These are phyloP conservation scores for Candida odintsovae DNA, from an alignment of 805 yeast genomes.

Conservation along the genomic window DNA sequence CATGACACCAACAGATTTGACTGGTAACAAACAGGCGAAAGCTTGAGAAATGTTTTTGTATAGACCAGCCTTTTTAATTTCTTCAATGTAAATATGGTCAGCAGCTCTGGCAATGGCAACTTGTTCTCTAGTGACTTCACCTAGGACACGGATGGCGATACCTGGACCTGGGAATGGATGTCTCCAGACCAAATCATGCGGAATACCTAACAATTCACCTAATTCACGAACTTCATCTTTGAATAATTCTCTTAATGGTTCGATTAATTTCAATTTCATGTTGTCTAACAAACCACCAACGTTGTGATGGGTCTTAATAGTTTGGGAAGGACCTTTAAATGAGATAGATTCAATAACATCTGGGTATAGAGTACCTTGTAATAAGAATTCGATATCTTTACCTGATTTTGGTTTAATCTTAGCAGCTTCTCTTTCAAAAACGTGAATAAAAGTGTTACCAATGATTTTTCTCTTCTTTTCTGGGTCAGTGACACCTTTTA, in stretches of 20 bases:
- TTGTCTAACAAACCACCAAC: slow-evolving; percentile 97
- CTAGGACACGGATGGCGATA: slow-evolving; percentile 95
- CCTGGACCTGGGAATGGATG: slow-evolving; percentile 99
- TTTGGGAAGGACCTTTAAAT: slow-evolving; percentile 99
- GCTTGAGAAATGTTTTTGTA: slow-evolving; percentile 95
- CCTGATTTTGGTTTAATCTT: slow-evolving; percentile 85
- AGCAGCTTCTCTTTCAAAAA: slow-evolving; percentile 94
- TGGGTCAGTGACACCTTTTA: slow-evolving; percentile 95
- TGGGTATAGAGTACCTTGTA: slow-evolving; percentile 97
- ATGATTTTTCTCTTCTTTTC: slow-evolving; percentile 98
- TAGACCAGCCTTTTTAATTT: slow-evolving; percentile 88
- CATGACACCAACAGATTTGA: slow-evolving; percentile 98
- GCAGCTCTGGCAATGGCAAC: slow-evolving; percentile 97
- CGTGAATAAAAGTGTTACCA: slow-evolving; percentile 96
- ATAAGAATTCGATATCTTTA: slow-evolving; percentile 82
- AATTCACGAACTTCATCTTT: slow-evolving; percentile 97
- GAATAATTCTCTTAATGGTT: slow-evolving; percentile 97
- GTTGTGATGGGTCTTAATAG: slow-evolving; percentile 98
- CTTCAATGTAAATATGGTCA: slow-evolving; percentile 92
- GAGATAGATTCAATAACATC: slow-evolving; percentile 98
- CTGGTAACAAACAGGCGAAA: slow-evolving; percentile 94
- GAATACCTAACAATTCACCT: slow-evolving; percentile 92
- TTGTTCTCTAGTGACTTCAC: slow-evolving; percentile 92
- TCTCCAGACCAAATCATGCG: slow-evolving; percentile 98
- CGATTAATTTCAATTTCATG: slow-evolving; percentile 97